Evolutionary conservation across 73 alveolate species (phyloP).

Genomic region (Blepharisma japonicum): DNA sequence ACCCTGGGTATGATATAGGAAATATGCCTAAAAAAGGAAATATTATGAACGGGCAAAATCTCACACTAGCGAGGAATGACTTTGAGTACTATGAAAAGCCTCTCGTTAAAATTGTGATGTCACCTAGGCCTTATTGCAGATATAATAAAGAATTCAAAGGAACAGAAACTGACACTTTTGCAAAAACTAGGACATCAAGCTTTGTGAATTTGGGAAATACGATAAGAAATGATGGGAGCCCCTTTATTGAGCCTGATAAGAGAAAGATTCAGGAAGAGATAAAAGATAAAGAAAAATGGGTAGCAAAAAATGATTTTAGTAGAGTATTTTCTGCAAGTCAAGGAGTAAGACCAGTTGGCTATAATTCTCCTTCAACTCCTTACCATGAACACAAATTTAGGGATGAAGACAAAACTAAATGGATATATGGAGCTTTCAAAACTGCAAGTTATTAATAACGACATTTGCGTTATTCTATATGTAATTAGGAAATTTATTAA

Average conservation of each 20-base stretch:
- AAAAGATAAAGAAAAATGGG: conserved; percentile 1
- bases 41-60: not conserved
- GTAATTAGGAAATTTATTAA: no score
- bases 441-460: conserved; percentile 16
- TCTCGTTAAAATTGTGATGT: not conserved
- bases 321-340: not conserved
- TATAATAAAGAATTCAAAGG: conserved; percentile 6
- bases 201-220: not conserved
- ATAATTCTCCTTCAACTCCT: conserved; percentile 8
- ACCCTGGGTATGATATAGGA: conserved; percentile 41
- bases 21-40: conserved; percentile 35
- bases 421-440: conserved; percentile 26
- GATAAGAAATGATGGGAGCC: conserved; percentile 27
- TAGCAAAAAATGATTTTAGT: not conserved
- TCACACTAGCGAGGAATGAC: not conserved
- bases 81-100: conserved; percentile 25
- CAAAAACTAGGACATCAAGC: conserved; percentile 12
- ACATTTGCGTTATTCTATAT: no score
- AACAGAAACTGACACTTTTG: not conserved
- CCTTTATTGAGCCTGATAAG: conserved; percentile 7
- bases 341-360: not conserved
- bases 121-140: conserved; percentile 6
- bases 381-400: not conserved
- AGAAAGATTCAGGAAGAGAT: not conserved
- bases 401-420: conserved; percentile 10